phyloP scores from a whole-genome alignment of 1,139 yeast species.

The Candida tunisiensis region DNA sequence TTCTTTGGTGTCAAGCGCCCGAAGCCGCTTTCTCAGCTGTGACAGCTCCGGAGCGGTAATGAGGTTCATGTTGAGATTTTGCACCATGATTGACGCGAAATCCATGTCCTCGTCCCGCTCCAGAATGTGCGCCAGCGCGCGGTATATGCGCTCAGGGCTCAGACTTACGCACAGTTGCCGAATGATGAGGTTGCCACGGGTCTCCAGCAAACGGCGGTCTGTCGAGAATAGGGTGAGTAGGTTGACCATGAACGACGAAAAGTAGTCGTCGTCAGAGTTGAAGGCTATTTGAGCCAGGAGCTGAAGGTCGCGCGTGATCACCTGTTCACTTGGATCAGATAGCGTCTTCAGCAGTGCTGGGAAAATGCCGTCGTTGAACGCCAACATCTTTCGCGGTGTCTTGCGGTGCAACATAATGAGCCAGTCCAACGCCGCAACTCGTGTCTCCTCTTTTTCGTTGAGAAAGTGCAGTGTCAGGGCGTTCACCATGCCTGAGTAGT shows the following conservation, averaged over 20 bases:
- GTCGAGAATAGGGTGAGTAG: conserved; percentile 52
- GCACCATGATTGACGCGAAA: conserved; percentile 70
- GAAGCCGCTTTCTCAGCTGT: conserved; percentile 50
- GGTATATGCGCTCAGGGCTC: conserved; percentile 69
- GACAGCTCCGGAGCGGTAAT: conserved; percentile 78
- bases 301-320: conserved; percentile 61
- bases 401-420: conserved; percentile 64
- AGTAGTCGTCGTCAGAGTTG: conserved; percentile 63
- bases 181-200: conserved; percentile 71
- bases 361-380: conserved; percentile 48
- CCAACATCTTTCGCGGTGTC: conserved; percentile 43
- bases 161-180: conserved; percentile 71
- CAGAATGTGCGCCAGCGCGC: conserved; percentile 63
- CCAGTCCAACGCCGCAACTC: conserved; percentile 86
- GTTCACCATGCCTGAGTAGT: conserved; percentile 40
- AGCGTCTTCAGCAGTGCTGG: conserved; percentile 67
- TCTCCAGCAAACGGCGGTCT: conserved; percentile 43
- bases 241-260: conserved; percentile 59
- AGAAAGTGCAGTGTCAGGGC: conserved; percentile 44
- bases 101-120: conserved; percentile 42
- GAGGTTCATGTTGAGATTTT: conserved; percentile 71
- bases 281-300: conserved; percentile 65
- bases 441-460: conserved; percentile 62
- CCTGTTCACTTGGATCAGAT: conserved; percentile 75
- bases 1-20: conserved; percentile 30